A percentile compares a stretch with the other conserved stretches of the same genome.
These are phyloP conservation scores for Dionaea muscipula DNA, from an alignment of 179 eudicot species.

Conservation along the genomic window DNA sequence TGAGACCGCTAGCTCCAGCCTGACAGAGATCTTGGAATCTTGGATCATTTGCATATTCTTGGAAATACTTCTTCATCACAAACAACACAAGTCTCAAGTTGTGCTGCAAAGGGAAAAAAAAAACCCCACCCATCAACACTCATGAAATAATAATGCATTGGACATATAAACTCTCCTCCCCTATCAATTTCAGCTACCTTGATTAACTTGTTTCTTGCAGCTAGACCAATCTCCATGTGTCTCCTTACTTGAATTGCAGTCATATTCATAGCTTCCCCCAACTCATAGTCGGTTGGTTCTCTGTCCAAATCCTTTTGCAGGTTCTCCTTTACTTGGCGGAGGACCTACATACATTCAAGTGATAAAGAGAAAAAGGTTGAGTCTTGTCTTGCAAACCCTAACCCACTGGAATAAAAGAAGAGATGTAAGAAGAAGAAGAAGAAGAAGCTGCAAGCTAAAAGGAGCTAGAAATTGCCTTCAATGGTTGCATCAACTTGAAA, in stretches of 20 bases:
- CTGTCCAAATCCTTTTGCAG: conserved; percentile 47
- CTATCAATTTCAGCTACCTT: conserved; percentile 30
- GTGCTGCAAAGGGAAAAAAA: conserved; percentile 69
- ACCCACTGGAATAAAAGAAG: too few species aligned
- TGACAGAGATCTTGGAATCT: conserved; percentile 88
- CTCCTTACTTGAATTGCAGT: conserved; percentile 33
- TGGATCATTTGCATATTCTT: conserved; percentile 56
- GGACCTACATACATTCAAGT: too few species aligned
- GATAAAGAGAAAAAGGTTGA: too few species aligned
- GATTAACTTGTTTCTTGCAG: conserved; percentile 83
- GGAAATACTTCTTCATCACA: conserved; percentile 82
- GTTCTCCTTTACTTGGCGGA: conserved; percentile 50
- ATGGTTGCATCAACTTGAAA: conserved; percentile 75
- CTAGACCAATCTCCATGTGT: conserved; percentile 56
- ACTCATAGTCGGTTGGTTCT: conserved; percentile 61
- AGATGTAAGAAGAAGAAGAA: background rate
- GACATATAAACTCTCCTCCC: background rate
- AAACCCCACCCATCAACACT: too few species aligned
- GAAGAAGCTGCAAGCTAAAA: background rate
- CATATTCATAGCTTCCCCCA: conserved; percentile 62
- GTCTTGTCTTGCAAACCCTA: too few species aligned
- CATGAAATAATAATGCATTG: too few species aligned
- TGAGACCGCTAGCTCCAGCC: conserved; percentile 85
- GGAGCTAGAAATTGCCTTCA: conserved; percentile 43
- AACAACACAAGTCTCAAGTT: conserved; percentile 82